A percentile compares a stretch with the other conserved stretches of the same genome.
phyloP scores from a whole-genome alignment of 1,284 basidiomycete genomes.

The Lentinula novae-zelandiae region DNA sequence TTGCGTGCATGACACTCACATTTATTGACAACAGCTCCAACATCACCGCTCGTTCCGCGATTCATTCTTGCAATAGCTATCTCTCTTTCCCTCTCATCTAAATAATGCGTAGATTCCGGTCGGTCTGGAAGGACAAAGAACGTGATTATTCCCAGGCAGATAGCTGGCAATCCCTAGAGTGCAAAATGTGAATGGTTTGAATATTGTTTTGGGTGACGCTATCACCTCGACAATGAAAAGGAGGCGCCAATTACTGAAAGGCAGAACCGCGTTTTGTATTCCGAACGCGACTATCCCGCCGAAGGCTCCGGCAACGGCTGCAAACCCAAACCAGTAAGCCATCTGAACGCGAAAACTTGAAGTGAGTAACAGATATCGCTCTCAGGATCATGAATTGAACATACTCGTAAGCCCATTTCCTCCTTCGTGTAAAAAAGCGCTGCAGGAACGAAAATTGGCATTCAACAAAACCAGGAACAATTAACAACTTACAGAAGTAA shows the following conservation, averaged over 20 bases:
- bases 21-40: slow-evolving; percentile 64
- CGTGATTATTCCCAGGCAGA: slow-evolving; percentile 66
- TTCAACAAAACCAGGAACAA: background rate
- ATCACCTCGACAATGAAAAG: slow-evolving; percentile 74
- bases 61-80: slow-evolving; percentile 76
- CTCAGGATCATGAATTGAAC: slow-evolving; percentile 6
- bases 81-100: slow-evolving; percentile 70
- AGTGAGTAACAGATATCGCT: background rate
- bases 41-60: slow-evolving; percentile 61
- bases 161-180: slow-evolving; percentile 55
- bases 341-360: slow-evolving; percentile 28
- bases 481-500: slow-evolving; percentile 58
- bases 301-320: slow-evolving; percentile 76
- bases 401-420: slow-evolving; percentile 63
- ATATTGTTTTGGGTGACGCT: slow-evolving; percentile 14
- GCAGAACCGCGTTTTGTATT: slow-evolving; percentile 51
- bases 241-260: slow-evolving; percentile 59
- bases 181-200: background rate
- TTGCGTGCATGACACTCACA: slow-evolving; percentile 33
- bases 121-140: slow-evolving; percentile 70
- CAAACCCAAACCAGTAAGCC: slow-evolving; percentile 78
- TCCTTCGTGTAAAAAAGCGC: slow-evolving; percentile 74
- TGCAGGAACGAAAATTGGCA: slow-evolving; percentile 22
- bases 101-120: slow-evolving; percentile 70
- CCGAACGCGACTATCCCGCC: slow-evolving; percentile 69